Evolutionary conservation across 768 basidiomycete genomes (phyloP).

Genomic region (Plicaturopsis crispa): DNA sequence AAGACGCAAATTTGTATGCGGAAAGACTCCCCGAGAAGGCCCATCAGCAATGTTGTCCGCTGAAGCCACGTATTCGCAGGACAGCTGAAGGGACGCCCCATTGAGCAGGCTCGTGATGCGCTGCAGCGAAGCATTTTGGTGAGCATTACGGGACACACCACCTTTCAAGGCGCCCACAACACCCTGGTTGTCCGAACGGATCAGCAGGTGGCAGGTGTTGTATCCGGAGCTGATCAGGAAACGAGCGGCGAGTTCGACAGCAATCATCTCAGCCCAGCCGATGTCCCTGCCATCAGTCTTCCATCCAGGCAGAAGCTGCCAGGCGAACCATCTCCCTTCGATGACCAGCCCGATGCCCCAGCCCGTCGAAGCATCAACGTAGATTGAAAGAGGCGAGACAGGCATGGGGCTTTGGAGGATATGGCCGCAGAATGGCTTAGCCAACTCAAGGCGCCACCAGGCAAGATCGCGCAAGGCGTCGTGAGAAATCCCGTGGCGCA

Average conservation of each 20-base stretch:
- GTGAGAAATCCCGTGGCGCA: no score
- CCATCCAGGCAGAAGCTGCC: slow-evolving; percentile 24
- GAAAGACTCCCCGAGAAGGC: slow-evolving; percentile 28
- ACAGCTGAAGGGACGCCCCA: slow-evolving; percentile 4
- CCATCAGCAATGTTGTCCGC: slow-evolving; percentile 27
- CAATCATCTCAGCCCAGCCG: slow-evolving; percentile 37
- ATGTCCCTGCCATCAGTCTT: slow-evolving; percentile 26
- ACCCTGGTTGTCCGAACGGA: slow-evolving; percentile 31
- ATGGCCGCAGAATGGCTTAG: no score
- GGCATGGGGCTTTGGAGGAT: no score
- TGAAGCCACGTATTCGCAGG: slow-evolving; percentile 26
- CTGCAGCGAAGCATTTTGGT: slow-evolving; percentile 22
- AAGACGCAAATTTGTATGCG: slow-evolving; percentile 15
- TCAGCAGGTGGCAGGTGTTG: slow-evolving; percentile 12
- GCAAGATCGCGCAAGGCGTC: no score
- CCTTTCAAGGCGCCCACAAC: slow-evolving; percentile 36
- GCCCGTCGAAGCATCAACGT: slow-evolving; percentile 32
- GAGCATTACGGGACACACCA: slow-evolving; percentile 22
- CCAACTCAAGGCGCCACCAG: no score
- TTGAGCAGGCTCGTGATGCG: slow-evolving; percentile 11
- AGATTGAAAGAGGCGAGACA: slow-evolving; percentile 16
- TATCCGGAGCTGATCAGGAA: background rate
- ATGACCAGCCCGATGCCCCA: slow-evolving; percentile 28
- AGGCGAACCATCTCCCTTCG: slow-evolving; percentile 21
- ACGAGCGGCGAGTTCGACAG: slow-evolving; percentile 29